Evolutionary conservation across 2,329 filamentous ascomycete species (phyloP).

Genomic region (Cytospora piceae): DNA sequence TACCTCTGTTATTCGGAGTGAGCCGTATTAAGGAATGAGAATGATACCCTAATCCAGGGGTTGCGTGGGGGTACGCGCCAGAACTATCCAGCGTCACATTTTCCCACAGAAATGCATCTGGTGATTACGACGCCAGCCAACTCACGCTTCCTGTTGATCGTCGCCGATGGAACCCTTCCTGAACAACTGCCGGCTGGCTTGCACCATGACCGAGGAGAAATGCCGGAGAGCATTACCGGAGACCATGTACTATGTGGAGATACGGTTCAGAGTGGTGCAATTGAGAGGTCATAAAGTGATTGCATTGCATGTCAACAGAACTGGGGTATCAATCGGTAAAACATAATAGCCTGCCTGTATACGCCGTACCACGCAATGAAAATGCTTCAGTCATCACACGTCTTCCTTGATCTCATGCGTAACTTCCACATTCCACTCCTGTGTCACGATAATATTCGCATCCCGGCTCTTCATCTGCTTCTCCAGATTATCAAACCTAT

Average conservation of each 20-base stretch:
- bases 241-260: too few relatives aligned
- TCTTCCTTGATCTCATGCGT: slow-evolving; percentile 19
- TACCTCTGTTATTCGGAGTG: too few relatives aligned
- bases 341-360: not conserved
- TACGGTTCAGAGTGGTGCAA: too few relatives aligned
- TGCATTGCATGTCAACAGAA: too few relatives aligned
- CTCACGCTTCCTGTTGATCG: not conserved
- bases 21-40: too few relatives aligned
- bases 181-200: too few relatives aligned
- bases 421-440: slow-evolving; percentile 22
- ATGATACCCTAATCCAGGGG: too few relatives aligned
- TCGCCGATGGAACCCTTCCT: too few relatives aligned
- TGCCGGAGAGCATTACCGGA: too few relatives aligned
- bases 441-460: slow-evolving; percentile 19
- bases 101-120: not conserved
- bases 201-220: too few relatives aligned
- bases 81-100: not conserved
- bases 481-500: not conserved
- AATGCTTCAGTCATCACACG: not conserved
- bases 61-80: too few relatives aligned
- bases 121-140: not conserved
- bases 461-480: not conserved
- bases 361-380: not conserved
- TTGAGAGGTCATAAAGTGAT: not conserved
- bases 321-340: not conserved